These are phyloP conservation scores for Didymellaceae sp. DNA, from an alignment of 2,329 filamentous ascomycete species.

Conservation along the genomic window DNA sequence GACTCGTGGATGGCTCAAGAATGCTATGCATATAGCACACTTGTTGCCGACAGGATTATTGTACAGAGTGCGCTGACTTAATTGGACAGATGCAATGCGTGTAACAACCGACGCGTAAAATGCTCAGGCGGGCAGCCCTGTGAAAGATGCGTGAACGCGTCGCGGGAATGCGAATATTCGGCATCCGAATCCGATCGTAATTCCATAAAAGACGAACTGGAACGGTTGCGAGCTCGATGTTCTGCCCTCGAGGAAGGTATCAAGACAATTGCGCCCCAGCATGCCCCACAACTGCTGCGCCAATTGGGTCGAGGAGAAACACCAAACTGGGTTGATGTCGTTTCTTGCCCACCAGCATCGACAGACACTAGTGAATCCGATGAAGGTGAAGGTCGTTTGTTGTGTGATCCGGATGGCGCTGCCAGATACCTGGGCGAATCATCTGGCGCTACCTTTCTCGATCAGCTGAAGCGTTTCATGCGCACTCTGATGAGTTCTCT, in stretches of 20 bases:
- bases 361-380: conserved; percentile 21
- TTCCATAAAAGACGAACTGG: conserved; percentile 29
- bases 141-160: conserved; percentile 25
- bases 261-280: conserved; percentile 22
- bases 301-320: conserved; percentile 19
- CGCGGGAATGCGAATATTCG: conserved; percentile 34
- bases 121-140: conserved; percentile 39
- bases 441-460: conserved; percentile 36
- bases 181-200: conserved; percentile 27
- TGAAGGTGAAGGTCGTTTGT: conserved; percentile 24
- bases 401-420: conserved; percentile 27
- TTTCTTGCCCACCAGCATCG: conserved; percentile 15
- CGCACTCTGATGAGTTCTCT: conserved; percentile 26
- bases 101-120: conserved; percentile 34
- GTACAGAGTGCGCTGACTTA: conserved; percentile 1
- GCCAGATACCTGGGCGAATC: conserved; percentile 33
- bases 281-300: conserved; percentile 22
- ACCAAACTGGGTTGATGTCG: conserved; percentile 11
- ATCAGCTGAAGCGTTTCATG: conserved; percentile 37
- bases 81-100: conserved; percentile 33
- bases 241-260: conserved; percentile 27
- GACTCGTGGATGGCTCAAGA: background rate
- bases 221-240: conserved; percentile 32
- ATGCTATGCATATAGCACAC: background rate
- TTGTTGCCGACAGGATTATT: background rate